Evolutionary conservation across 176 grass and related monocot species (phyloP).

Genomic region (Oryza meyeriana): DNA sequence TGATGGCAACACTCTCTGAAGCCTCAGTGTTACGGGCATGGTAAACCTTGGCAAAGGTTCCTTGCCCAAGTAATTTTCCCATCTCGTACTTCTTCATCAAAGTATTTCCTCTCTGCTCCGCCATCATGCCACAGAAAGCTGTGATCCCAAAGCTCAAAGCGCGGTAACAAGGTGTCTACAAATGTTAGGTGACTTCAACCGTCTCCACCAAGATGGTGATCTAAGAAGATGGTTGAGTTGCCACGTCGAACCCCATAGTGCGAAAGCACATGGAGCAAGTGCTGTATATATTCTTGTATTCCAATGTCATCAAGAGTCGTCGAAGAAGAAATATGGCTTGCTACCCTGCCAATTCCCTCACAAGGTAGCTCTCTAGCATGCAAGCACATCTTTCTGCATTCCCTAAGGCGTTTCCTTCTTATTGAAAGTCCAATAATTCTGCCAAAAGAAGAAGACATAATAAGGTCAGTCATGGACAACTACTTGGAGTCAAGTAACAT

Average conservation of each 20-base stretch:
- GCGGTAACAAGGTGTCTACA: background rate
- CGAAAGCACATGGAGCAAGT: slow-evolving; percentile 52
- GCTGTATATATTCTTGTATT: slow-evolving; percentile 27
- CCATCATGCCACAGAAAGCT: slow-evolving; percentile 37
- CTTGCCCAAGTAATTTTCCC: slow-evolving; percentile 79
- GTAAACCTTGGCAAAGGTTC: slow-evolving; percentile 98
- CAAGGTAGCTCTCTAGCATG: slow-evolving; percentile 69
- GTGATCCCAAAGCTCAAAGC: background rate
- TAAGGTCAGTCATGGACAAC: background rate
- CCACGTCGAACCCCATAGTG: slow-evolving; percentile 72
- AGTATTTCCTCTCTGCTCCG: slow-evolving; percentile 55
- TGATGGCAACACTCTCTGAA: slow-evolving; percentile 75
- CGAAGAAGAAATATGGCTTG: background rate
- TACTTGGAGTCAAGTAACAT: background rate
- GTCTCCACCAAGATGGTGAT: slow-evolving; percentile 67
- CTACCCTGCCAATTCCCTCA: slow-evolving; percentile 48
- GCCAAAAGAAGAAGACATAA: background rate
- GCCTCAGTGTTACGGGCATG: slow-evolving; percentile 66
- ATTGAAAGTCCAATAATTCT: background rate
- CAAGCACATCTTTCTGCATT: slow-evolving; percentile 99
- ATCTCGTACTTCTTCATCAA: slow-evolving; percentile 83
- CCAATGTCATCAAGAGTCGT: slow-evolving; percentile 75
- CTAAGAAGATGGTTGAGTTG: slow-evolving; percentile 60
- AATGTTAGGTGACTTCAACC: slow-evolving; percentile 55
- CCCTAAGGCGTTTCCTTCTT: slow-evolving; percentile 67